phyloP scores from a whole-genome alignment of 1,284 basidiomycete species.

The Ceraceosorus bombacis region DNA sequence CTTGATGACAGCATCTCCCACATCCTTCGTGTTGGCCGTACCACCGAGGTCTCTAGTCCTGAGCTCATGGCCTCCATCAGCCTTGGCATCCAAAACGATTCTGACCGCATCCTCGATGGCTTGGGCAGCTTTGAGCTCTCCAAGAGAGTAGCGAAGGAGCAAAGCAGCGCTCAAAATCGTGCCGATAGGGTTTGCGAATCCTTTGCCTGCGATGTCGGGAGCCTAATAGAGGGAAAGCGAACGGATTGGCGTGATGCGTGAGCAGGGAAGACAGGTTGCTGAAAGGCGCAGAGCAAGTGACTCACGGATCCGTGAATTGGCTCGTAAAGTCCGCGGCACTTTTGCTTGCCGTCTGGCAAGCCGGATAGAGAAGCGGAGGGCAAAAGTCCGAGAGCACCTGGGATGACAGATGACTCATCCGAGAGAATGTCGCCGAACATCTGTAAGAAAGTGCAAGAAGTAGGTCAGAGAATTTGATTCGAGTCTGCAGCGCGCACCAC shows the following conservation, averaged over 20 bases:
- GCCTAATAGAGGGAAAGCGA: constrained; percentile 56
- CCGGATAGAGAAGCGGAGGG: constrained; percentile 92
- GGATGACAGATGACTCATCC: constrained; percentile 93
- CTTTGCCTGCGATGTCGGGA: constrained; percentile 88
- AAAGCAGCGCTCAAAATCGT: constrained; percentile 94
- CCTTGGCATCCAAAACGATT: constrained; percentile 71
- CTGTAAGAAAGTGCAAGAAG: background rate
- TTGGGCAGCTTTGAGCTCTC: constrained; percentile 64
- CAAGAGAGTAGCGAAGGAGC: constrained; percentile 84
- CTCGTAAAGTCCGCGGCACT: constrained; percentile 79
- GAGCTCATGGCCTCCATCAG: constrained; percentile 67
- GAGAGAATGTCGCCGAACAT: constrained; percentile 63
- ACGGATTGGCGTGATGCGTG: too few relatives aligned
- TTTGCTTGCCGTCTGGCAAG: constrained; percentile 66
- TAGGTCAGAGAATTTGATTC: background rate
- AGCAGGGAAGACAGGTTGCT: too few relatives aligned
- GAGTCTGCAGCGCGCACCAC: too few relatives aligned
- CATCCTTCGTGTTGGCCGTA: constrained; percentile 62
- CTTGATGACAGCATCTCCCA: constrained; percentile 66
- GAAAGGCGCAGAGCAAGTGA: too few relatives aligned
- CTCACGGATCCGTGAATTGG: constrained; percentile 59
- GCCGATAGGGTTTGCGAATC: constrained; percentile 93
- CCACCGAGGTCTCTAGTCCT: constrained; percentile 86
- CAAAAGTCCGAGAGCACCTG: constrained; percentile 88
- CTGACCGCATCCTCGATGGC: constrained; percentile 81